phyloP scores from a whole-genome alignment of 108 stramenopile genomes.

The Nitzschia putrida region DNA sequence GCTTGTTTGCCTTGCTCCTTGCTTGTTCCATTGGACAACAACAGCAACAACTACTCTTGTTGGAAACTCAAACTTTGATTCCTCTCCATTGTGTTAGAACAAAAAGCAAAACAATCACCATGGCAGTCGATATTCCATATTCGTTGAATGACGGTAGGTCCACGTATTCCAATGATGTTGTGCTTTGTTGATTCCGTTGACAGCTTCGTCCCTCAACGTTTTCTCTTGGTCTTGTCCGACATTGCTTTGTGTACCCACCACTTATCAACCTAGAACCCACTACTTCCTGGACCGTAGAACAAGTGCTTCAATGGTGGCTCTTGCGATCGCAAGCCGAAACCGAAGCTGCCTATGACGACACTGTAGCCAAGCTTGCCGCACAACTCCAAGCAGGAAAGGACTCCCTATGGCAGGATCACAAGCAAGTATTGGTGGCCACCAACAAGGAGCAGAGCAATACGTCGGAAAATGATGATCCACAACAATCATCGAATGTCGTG shows the following conservation, averaged over 20 bases:
- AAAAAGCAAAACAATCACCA: too few relatives aligned
- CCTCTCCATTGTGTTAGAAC: too few relatives aligned
- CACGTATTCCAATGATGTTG: background rate
- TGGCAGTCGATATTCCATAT: constrained; percentile 33
- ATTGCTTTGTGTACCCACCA: background rate
- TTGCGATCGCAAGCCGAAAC: constrained; percentile 50
- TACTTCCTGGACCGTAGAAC: constrained; percentile 72
- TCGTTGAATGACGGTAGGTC: constrained; percentile 50
- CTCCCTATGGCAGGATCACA: constrained; percentile 48
- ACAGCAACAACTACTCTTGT: too few relatives aligned
- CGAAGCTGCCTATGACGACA: constrained; percentile 38
- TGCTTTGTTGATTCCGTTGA: too few relatives aligned
- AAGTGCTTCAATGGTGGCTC: constrained; percentile 73
- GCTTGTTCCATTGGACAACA: too few relatives aligned
- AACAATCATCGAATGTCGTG: constrained; percentile 13
- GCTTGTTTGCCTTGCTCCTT: too few relatives aligned
- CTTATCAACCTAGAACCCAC: constrained; percentile 69
- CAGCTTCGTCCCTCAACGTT: too few relatives aligned
- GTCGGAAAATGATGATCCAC: constrained; percentile 37
- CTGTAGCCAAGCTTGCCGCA: constrained; percentile 35
- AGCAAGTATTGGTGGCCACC: constrained; percentile 41
- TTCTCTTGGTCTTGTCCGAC: background rate
- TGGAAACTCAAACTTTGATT: too few relatives aligned
- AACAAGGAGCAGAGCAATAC: constrained; percentile 3
- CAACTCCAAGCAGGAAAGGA: constrained; percentile 59